Base-by-base conservation (phyloP, 495 filamentous ascomycete species). In the Cetradonia linearis region DNA sequence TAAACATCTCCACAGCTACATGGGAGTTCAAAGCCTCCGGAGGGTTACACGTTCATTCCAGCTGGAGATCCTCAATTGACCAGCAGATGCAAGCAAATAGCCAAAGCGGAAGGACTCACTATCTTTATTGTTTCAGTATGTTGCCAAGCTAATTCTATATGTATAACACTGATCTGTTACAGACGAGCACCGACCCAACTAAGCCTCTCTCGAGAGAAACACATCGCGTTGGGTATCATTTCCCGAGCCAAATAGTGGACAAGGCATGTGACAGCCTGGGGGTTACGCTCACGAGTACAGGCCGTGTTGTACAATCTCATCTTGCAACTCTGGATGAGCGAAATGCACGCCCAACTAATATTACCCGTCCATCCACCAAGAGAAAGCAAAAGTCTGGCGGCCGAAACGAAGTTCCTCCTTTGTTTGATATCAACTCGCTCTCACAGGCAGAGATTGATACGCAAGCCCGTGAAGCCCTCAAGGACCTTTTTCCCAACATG, bases 401-500 rank as follows among this genome's bases (percentile, higher is more conserved):
- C 36, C 57, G 59, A 14, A 62, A 62, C 8, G 61, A 34, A 10
- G 37, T 31, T 3, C 48, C 44, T 4, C 47, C 40, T 46, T 25
- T 30, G 25, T 57, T 60, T 38, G 60, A 66, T 55, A 60, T 37
- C 50, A 13, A 54, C 18, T 42, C 59, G 25, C 59, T 65, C 37
- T 59, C 69, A 20, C 87, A 88, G 68, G 76, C 76, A 20, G 83
- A 83, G 40, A 84, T 90, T 61, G 83, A 88, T 64, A 79, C 77
- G 34, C 84, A 91, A 69, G 86, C 88, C 59, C 77, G 85, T 68
- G 81, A 80, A 27, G 84, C 86, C 0, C 81, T 96, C 33, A 79
- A 76, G 60, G 91, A 96, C 65, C 73, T 94, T 11, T 95, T 95
- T 68, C 91, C 91, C 1, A 84, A 87, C 56, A 92, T 96, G 62